These are phyloP conservation scores for Neurospora sp. DNA, from an alignment of 495 filamentous ascomycete genomes.

Conservation along the genomic window DNA sequence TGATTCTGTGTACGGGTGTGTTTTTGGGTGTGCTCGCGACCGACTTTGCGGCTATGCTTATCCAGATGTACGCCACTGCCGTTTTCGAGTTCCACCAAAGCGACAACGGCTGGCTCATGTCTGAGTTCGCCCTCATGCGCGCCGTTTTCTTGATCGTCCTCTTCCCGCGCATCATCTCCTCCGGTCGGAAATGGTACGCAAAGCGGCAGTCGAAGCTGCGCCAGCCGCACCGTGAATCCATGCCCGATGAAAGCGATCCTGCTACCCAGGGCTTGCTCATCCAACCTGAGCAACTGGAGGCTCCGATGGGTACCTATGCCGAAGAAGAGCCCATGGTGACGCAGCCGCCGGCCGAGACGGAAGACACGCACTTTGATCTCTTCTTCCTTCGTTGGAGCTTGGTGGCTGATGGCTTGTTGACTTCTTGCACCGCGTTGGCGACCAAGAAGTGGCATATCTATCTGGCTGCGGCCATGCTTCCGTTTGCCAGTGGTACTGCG, in stretches of 20 bases:
- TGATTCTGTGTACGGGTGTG: slow-evolving; percentile 43
- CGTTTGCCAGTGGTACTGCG: slow-evolving; percentile 45
- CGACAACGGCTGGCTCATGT: slow-evolving; percentile 45
- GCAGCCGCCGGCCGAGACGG: slow-evolving; percentile 17
- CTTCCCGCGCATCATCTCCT: slow-evolving; percentile 44
- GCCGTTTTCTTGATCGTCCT: slow-evolving; percentile 43
- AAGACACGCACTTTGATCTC: slow-evolving; percentile 41
- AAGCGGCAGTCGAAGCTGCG: not conserved
- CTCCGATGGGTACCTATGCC: slow-evolving; percentile 27
- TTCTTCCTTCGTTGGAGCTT: slow-evolving; percentile 44
- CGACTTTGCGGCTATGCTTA: slow-evolving; percentile 40
- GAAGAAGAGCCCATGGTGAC: slow-evolving; percentile 32
- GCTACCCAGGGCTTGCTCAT: slow-evolving; percentile 7
- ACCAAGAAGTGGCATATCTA: slow-evolving; percentile 45
- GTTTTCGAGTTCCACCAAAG: slow-evolving; percentile 42
- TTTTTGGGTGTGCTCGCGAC: slow-evolving; percentile 48
- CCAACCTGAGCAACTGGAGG: slow-evolving; percentile 29
- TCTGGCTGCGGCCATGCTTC: slow-evolving; percentile 37
- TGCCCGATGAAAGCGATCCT: not conserved
- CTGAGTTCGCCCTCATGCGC: slow-evolving; percentile 40
- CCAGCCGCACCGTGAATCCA: not conserved
- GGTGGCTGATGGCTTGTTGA: slow-evolving; percentile 41
- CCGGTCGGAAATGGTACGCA: slow-evolving; percentile 37
- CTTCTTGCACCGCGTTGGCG: slow-evolving; percentile 39
- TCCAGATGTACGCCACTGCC: slow-evolving; percentile 46